Percentiles rank a stretch among this genome's conserved stretches.
Evolutionary conservation across 352 stramenopile species (phyloP).

Genomic region (Phytopythium helicoides): DNA sequence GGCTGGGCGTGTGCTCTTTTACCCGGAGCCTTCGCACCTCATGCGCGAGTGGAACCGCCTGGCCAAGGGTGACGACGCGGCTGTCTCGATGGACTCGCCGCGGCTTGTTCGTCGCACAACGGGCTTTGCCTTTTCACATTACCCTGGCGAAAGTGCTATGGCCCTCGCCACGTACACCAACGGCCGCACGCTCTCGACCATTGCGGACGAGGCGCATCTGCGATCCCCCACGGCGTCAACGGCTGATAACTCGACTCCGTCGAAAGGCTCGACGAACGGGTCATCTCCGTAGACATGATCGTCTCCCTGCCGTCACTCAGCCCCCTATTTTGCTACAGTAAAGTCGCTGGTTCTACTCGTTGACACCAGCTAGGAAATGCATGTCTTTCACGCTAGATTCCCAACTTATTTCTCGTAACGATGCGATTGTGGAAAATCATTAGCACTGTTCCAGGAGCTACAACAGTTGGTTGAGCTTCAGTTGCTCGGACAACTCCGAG

Average conservation of each 20-base stretch:
- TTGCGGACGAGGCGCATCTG: constrained; percentile 1
- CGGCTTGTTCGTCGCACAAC: constrained; percentile 82
- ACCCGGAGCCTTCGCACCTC: constrained; percentile 84
- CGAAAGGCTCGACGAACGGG: constrained; percentile 8
- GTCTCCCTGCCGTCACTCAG: background rate
- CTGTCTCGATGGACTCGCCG: constrained; percentile 55
- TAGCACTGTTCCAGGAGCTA: too few relatives aligned
- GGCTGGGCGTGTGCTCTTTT: constrained; percentile 83
- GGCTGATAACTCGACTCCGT: constrained; percentile 9
- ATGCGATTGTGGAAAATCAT: too few relatives aligned
- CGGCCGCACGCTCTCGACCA: constrained; percentile 13
- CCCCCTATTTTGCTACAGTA: too few relatives aligned
- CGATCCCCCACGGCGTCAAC: constrained; percentile 7
- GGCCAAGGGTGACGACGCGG: constrained; percentile 70
- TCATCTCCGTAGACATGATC: constrained; percentile 5
- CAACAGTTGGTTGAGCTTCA: constrained; percentile 65
- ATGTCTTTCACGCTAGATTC: too few relatives aligned
- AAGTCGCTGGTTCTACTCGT: too few relatives aligned
- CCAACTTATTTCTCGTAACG: too few relatives aligned
- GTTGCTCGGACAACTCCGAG: constrained; percentile 60
- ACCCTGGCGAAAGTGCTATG: constrained; percentile 73
- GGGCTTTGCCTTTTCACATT: constrained; percentile 87
- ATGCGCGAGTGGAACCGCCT: constrained; percentile 90
- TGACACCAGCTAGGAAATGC: too few relatives aligned
- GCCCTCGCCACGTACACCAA: constrained; percentile 41